Conservation (phyloP, 2,329 filamentous ascomycete species). For the Botrytis hyacinthi region DNA sequence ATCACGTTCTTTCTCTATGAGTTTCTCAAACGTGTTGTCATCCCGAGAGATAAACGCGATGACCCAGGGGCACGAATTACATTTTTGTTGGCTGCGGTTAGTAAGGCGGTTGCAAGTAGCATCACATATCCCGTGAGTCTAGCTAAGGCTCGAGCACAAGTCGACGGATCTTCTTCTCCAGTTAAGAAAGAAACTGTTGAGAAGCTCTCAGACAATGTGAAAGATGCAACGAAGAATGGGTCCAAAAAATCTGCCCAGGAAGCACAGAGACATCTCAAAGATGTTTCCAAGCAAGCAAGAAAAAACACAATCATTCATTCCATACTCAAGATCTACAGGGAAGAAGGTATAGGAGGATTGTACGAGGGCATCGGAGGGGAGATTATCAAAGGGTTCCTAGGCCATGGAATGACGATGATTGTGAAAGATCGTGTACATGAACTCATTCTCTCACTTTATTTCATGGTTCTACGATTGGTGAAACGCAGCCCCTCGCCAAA, state of each 20-base stretch:
- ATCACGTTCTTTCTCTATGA: conserved; percentile 84
- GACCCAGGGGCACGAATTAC: conserved; percentile 54
- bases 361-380: conserved; percentile 77
- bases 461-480: conserved; percentile 54
- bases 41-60: conserved; percentile 52
- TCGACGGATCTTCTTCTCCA: conserved; percentile 42
- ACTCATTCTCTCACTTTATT: conserved; percentile 70
- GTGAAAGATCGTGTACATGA: conserved; percentile 77
- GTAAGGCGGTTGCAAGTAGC: conserved; percentile 73
- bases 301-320: conserved; percentile 59
- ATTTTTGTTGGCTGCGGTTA: conserved; percentile 69
- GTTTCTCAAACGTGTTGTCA: conserved; percentile 59
- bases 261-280: conserved; percentile 3
- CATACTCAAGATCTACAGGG: conserved; percentile 55
- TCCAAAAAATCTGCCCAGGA: conserved; percentile 25
- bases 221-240: conserved; percentile 37
- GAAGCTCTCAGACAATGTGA: conserved; percentile 35
- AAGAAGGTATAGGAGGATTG: conserved; percentile 66
- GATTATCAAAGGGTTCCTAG: conserved; percentile 79
- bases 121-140: conserved; percentile 84
- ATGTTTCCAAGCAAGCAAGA: conserved; percentile 34
- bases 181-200: conserved; percentile 36
- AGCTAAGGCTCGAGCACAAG: conserved; percentile 77
- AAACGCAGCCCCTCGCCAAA: conserved; percentile 45
- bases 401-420: conserved; percentile 83